phyloP scores from a whole-genome alignment of 768 basidiomycete genomes.

The Grammothele lineata region DNA sequence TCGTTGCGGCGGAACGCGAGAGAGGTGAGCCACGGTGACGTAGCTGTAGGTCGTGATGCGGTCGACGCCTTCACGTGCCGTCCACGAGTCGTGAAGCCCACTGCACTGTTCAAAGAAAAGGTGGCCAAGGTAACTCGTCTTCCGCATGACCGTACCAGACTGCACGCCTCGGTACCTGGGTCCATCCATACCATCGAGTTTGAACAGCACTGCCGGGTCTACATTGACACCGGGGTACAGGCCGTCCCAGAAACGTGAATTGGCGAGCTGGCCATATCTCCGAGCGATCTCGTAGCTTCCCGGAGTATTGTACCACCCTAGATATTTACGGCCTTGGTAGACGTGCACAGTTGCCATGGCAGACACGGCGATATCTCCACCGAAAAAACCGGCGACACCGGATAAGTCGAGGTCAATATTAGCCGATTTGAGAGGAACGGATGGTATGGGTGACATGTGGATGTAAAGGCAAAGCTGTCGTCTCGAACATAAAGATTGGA shows the following conservation, averaged over 20 bases:
- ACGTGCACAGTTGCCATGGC: constrained; percentile 10
- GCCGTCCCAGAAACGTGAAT: constrained; percentile 7
- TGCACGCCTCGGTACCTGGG: not conserved
- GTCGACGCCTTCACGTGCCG: too few relatives aligned
- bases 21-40: not conserved
- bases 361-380: constrained; percentile 5
- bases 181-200: not conserved
- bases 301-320: constrained; percentile 10
- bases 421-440: not conserved
- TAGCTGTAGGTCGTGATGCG: not conserved
- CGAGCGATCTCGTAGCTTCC: constrained; percentile 4
- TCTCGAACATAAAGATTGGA: too few relatives aligned
- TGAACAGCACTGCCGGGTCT: constrained; percentile 1
- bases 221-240: constrained; percentile 1
- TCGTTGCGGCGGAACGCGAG: not conserved
- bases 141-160: not conserved
- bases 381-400: constrained; percentile 6
- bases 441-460: not conserved
- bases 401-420: constrained; percentile 1
- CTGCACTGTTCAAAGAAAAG: too few relatives aligned
- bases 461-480: not conserved
- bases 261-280: not conserved
- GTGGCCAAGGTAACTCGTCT: not conserved
- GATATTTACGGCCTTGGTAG: constrained; percentile 7
- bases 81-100: too few relatives aligned